Evolutionary conservation across 2,329 filamentous ascomycete genomes (phyloP).

Genomic region (Delphinella strobiligena): DNA sequence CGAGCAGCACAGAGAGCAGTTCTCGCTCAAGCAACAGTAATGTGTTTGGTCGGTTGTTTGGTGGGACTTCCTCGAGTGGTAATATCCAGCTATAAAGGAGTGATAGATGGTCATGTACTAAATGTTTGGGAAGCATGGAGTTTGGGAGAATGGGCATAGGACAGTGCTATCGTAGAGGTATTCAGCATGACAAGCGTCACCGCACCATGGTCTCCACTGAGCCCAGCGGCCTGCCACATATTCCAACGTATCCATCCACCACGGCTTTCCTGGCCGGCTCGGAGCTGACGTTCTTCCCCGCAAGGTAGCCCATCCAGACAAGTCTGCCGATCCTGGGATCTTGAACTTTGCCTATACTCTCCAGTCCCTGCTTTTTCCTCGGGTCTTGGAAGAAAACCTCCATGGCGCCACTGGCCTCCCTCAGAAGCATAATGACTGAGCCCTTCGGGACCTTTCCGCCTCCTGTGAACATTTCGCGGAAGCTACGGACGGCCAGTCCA

Average conservation of each 20-base stretch:
- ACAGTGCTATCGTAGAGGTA: no score
- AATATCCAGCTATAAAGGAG: conserved; percentile 4
- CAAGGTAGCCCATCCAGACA: conserved; percentile 84
- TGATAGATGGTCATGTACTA: conserved; percentile 4
- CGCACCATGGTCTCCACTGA: conserved; percentile 69
- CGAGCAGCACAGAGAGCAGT: conserved; percentile 8
- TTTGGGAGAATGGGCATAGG: not conserved
- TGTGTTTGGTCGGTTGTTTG: conserved; percentile 21
- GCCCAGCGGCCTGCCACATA: conserved; percentile 78
- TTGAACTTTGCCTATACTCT: conserved; percentile 51
- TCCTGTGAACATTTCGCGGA: conserved; percentile 72
- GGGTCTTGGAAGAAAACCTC: conserved; percentile 53
- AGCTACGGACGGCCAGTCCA: conserved; percentile 59
- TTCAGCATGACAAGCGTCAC: not conserved
- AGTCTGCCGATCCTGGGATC: conserved; percentile 73
- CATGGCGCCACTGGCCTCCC: conserved; percentile 54
- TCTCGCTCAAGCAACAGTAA: conserved; percentile 12
- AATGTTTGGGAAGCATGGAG: not conserved
- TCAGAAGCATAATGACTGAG: conserved; percentile 60
- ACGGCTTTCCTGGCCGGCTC: conserved; percentile 71
- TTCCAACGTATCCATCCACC: conserved; percentile 74
- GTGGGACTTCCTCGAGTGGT: conserved; percentile 8
- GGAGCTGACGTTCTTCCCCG: conserved; percentile 74
- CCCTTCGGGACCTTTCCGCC: conserved; percentile 67
- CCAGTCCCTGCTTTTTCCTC: conserved; percentile 33